Evolutionary conservation across 257 asterid species (phyloP), one percentile per base, ranked within the genome.

Genomic region (Mitragyna speciosa): DNA sequence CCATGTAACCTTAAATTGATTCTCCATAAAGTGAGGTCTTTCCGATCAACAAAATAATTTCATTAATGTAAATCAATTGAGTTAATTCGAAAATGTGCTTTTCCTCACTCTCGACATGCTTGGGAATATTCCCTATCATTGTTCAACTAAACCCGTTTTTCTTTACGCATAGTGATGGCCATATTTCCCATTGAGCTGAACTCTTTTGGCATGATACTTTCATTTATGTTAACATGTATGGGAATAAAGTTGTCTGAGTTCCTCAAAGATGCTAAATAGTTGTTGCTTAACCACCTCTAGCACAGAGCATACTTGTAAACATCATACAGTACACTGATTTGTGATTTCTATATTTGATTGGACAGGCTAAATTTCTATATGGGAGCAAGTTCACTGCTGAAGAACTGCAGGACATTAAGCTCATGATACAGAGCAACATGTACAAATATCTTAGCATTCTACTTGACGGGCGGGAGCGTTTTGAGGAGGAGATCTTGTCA

Each of bases 391-490:
- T 95, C 76, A 86, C 93, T 67, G 17, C 80, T 49, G 94, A 91
- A 84, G 99, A 95, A 84, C 85, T 86, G 79, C 96, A 91, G 88
- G 97, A 91, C 80, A 93, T 95, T 80, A 95, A 95, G 90, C 93
- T 93, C 79, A 92, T 95, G 97, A 93, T 95, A 70, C 99, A 95
- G 85, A 93, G 99, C 89, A 95, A 92, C 85, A 81, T 93, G 91
- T 95, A 95, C 89, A 93, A 85, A 81, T 95, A 93, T 79, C 92
- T 95, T 78, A 95, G 99, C 83, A 87, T 95, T 88, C 89, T 93
- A 59, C 99, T 95, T 33, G 99, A 95, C 72, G 97, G 96, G n/a
- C 91, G 99, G 20, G 99, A 95, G 86, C 97, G 92, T 69, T 95
- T 95, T 77, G 98, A 95, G 84, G 98, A 93, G 87, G 97, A 95